Conservation (phyloP, 495 filamentous ascomycete species). For the Rostrohypoxylon terebratum region DNA sequence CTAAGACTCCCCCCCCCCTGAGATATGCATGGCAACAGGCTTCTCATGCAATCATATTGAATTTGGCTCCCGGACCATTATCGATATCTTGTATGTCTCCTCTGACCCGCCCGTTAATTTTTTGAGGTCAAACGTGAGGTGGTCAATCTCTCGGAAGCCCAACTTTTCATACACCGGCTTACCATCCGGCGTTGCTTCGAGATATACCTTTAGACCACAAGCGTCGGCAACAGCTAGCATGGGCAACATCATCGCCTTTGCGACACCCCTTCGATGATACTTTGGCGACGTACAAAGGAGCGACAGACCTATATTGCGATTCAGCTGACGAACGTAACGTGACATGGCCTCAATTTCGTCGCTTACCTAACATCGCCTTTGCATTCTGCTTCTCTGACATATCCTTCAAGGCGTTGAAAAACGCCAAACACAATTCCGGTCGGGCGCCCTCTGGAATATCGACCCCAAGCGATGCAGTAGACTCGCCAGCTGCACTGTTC, state of each 20-base stretch:
- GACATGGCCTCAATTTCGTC: not conserved
- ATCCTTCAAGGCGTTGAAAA: conserved; percentile 34
- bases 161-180: conserved; percentile 51
- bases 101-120: conserved; percentile 34
- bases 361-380: conserved; percentile 46
- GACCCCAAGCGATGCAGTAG: not conserved
- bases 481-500: conserved; percentile 16
- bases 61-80: conserved; percentile 48
- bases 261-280: conserved; percentile 52
- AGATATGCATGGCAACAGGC: not conserved
- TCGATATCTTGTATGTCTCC: conserved; percentile 28
- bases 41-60: conserved; percentile 9
- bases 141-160: conserved; percentile 53
- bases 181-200: conserved; percentile 52
- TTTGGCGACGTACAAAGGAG: conserved; percentile 54
- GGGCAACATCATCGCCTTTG: conserved; percentile 44
- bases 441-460: conserved; percentile 33
- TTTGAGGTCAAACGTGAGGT: conserved; percentile 46
- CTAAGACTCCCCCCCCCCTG: not conserved
- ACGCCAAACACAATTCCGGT: conserved; percentile 27
- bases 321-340: conserved; percentile 16
- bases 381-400: conserved; percentile 43
- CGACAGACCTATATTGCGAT: conserved; percentile 40
- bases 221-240: conserved; percentile 49
- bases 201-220: conserved; percentile 43